Percentiles rank a stretch among this genome's conserved stretches.
Conservation (phyloP, 331 rosid species). For the Malus hybrid region DNA sequence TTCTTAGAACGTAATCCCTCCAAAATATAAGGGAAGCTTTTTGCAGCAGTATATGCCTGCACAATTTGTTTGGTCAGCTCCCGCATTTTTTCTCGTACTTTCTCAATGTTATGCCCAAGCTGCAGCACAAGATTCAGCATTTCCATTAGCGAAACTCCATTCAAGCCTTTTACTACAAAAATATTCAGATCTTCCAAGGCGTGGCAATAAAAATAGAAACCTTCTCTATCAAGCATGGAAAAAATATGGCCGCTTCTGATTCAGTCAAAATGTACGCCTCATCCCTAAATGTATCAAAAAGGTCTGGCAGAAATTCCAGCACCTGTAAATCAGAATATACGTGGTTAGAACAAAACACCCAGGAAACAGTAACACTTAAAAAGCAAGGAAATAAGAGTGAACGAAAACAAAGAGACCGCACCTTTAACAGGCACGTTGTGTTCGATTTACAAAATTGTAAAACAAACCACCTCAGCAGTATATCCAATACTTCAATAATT, state of each 20-base stretch:
- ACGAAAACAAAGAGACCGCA: slow-evolving; percentile 3
- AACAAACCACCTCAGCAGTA: slow-evolving; percentile 88
- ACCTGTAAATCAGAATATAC: slow-evolving; percentile 42
- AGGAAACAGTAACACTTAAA: not conserved
- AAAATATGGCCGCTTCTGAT: slow-evolving; percentile 86
- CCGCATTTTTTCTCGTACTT: slow-evolving; percentile 91
- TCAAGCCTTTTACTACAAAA: not conserved
- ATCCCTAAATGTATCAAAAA: slow-evolving; percentile 74
- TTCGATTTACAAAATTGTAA: slow-evolving; percentile 97
- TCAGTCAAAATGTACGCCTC: slow-evolving; percentile 75
- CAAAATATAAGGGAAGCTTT: slow-evolving; percentile 82
- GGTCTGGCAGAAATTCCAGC: slow-evolving; percentile 90
- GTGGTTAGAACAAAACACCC: not conserved
- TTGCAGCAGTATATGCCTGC: slow-evolving; percentile 60
- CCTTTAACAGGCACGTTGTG: slow-evolving; percentile 95
- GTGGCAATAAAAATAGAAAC: slow-evolving; percentile 25
- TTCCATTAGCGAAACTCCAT: not conserved
- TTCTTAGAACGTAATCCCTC: slow-evolving; percentile 98
- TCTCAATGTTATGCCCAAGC: slow-evolving; percentile 96
- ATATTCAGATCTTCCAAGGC: not conserved
- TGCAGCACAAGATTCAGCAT: slow-evolving; percentile 33
- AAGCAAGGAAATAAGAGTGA: not conserved
- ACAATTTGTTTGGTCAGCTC: slow-evolving; percentile 83
- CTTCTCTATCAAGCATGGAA: slow-evolving; percentile 94
- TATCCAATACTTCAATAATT: slow-evolving; percentile 79